Evolutionary conservation across 768 basidiomycete species (phyloP), one percentile per base, ranked within the genome.

Genomic region (Gyrodon lividus): DNA sequence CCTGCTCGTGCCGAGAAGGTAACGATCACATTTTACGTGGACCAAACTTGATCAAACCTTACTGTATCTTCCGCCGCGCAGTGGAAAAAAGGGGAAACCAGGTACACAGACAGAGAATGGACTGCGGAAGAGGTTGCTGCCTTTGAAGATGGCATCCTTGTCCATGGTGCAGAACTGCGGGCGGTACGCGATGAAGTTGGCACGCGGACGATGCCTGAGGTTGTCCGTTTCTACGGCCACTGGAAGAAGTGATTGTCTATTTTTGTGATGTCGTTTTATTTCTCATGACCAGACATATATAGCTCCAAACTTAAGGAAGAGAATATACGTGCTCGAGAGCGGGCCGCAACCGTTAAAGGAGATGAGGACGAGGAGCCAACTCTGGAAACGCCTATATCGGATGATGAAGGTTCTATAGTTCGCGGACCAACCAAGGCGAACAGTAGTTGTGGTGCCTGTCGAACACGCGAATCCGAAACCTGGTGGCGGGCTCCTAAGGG

Each of bases 401-500:
- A 93, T 52, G 88, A 91, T 49, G 92, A 94, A 63, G 81, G 81
- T 10, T 94, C 92, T 2, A 75, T 91, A 55, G 77, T 87, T 48
- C 77, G 73, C 17, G 77, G 78, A 50, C 76, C 76, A 30, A 75
- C 76, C 38, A 84, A 75, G 62, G 72, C 75, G 33, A 79, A 73
- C 59, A 66, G 74, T 24, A 81, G 76, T 54, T 97, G 93, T 61
- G 92, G 89, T 31, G 89, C 90, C 3, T 97, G 93, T 67, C 77
- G 87, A 43, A 89, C 88, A 6, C 83, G 85, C 49, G 89, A 92
- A 53, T 88, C 88, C 6, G 76, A 76, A 33, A 72, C 70, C 3
- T 97, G 93, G 93, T 97, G 92, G 92, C 90, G 89, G 66, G 92
- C 92, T 13, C 94, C 93, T 2, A 90, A 90, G 64, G 89, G 87